These are phyloP conservation scores for Alternaria burnsii DNA, from an alignment of 2,329 filamentous ascomycete genomes.

Conservation along the genomic window DNA sequence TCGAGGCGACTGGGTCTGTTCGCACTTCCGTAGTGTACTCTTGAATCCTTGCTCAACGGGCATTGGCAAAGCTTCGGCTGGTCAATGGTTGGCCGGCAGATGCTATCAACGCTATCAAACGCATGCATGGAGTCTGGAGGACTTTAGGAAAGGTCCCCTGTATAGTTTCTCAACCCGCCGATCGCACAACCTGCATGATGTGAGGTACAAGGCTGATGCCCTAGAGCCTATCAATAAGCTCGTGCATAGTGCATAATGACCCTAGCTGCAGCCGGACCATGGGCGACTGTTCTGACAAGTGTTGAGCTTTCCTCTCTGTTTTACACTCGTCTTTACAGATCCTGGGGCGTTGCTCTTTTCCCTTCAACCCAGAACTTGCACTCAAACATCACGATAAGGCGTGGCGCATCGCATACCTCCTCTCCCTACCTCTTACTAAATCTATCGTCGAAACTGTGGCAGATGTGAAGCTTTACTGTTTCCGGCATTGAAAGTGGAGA, in stretches of 20 bases:
- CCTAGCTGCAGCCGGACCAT: background rate
- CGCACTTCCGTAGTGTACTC: background rate
- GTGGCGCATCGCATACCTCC: background rate
- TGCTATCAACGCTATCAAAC: background rate
- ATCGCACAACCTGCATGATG: background rate
- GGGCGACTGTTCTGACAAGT: background rate
- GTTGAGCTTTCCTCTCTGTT: background rate
- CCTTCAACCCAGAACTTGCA: background rate
- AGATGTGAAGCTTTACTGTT: conserved; percentile 6
- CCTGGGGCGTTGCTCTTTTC: background rate
- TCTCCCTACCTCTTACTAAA: background rate
- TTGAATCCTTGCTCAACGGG: background rate
- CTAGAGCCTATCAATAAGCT: background rate
- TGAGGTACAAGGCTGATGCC: conserved; percentile 5
- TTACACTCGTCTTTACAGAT: background rate
- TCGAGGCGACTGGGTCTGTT: background rate
- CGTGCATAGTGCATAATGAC: background rate
- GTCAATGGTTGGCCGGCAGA: background rate
- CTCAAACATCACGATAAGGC: too few relatives aligned
- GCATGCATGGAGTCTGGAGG: background rate
- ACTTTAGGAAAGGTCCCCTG: background rate
- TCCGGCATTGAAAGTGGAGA: conserved; percentile 23
- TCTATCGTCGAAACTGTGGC: background rate
- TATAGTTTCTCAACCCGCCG: background rate
- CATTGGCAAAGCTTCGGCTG: background rate